Percentiles rank a stretch among this genome's conserved stretches.
These are phyloP conservation scores for Exophiala aquamarina DNA, from an alignment of 2,329 filamentous ascomycete species.

Conservation along the genomic window DNA sequence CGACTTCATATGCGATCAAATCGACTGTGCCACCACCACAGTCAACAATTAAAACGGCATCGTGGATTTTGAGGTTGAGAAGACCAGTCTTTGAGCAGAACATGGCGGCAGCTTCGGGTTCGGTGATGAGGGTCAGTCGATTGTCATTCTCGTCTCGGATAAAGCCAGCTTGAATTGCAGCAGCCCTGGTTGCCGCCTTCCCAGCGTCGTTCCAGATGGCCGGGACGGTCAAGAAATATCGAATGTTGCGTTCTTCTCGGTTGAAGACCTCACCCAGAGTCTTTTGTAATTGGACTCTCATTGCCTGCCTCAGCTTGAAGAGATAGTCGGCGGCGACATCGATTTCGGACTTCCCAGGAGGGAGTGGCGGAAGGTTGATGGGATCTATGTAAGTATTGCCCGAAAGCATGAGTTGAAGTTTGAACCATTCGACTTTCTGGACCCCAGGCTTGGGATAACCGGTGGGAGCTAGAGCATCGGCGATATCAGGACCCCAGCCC, in stretches of 20 bases:
- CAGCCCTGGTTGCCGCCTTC: slow-evolving; percentile 92
- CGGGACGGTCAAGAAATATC: slow-evolving; percentile 97
- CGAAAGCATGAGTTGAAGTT: slow-evolving; percentile 96
- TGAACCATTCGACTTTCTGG: slow-evolving; percentile 99
- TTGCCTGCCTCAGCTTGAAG: slow-evolving; percentile 95
- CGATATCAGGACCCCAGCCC: slow-evolving; percentile 98
- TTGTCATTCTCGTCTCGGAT: slow-evolving; percentile 97
- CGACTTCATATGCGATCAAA: slow-evolving; percentile 97
- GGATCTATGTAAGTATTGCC: slow-evolving; percentile 99
- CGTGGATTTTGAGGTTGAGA: slow-evolving; percentile 94
- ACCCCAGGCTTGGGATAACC: slow-evolving; percentile 97
- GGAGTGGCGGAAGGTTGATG: slow-evolving; percentile 95
- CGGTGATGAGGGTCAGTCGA: slow-evolving; percentile 87
- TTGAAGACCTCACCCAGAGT: slow-evolving; percentile 97
- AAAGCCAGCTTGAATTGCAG: slow-evolving; percentile 95
- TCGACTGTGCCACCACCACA: slow-evolving; percentile 98
- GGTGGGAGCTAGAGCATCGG: slow-evolving; percentile 91
- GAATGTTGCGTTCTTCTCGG: slow-evolving; percentile 94
- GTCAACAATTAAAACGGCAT: slow-evolving; percentile 96
- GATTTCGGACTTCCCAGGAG: slow-evolving; percentile 96
- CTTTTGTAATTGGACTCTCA: slow-evolving; percentile 94
- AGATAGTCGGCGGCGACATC: slow-evolving; percentile 99
- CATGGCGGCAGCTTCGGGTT: slow-evolving; percentile 93
- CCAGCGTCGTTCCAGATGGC: slow-evolving; percentile 99
- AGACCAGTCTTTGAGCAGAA: slow-evolving; percentile 98